These are phyloP conservation scores for Entrophospora sp. DNA, from an alignment of 192 early-diverging fungal genomes.

Conservation along the genomic window DNA sequence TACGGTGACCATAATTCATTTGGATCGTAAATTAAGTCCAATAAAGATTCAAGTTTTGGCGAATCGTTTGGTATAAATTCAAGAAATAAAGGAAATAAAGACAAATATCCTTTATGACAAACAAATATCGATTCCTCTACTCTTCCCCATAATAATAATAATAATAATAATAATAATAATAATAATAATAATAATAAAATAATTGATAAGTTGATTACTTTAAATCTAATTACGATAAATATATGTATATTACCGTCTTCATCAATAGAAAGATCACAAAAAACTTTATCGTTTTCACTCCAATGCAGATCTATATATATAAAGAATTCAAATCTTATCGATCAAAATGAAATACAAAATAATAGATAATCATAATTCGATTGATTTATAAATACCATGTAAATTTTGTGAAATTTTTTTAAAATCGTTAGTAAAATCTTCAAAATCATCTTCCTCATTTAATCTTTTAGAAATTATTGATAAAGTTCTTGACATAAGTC, in stretches of 20 bases:
- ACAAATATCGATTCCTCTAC: constrained; percentile 40
- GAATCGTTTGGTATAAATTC: constrained; percentile 63
- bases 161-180: not conserved
- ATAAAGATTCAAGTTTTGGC: constrained; percentile 55
- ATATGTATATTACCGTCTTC: constrained; percentile 30
- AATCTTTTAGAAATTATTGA: constrained; percentile 49
- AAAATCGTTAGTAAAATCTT: constrained; percentile 45
- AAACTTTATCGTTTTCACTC: constrained; percentile 50
- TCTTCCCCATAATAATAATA: not conserved
- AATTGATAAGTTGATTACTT: too few species aligned
- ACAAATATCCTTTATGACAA: constrained; percentile 67
- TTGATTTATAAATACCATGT: constrained; percentile 30
- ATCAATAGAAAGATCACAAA: constrained; percentile 55
- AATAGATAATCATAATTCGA: not conserved
- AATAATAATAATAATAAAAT: too few species aligned
- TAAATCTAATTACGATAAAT: not conserved
- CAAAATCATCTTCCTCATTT: constrained; percentile 45
- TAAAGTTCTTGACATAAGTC: constrained; percentile 47
- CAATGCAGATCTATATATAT: constrained; percentile 52
- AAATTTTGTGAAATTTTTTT: constrained; percentile 44
- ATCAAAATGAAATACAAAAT: too few species aligned
- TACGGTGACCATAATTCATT: constrained; percentile 75
- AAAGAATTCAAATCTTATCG: too few species aligned
- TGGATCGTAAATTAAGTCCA: constrained; percentile 71
- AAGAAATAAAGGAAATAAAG: constrained; percentile 75